Percentiles rank a stretch among this genome's conserved stretches.
Conservation (phyloP, 371 early-diverging fungal genomes). For the Apophysomyces elegans region DNA sequence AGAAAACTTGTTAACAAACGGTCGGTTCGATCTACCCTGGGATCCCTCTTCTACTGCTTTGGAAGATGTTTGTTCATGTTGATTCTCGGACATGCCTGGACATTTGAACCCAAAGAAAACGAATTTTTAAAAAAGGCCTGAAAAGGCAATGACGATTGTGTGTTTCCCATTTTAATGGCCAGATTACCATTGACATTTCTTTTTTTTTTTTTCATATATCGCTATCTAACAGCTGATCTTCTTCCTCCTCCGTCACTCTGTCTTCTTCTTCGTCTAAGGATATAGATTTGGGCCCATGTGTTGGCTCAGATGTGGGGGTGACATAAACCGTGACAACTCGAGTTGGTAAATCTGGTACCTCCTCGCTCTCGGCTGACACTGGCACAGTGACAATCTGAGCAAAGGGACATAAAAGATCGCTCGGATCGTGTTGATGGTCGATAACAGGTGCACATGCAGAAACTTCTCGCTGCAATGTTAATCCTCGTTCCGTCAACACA, state of each 20-base stretch:
- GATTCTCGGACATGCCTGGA: slow-evolving; percentile 13
- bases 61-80: slow-evolving; percentile 4
- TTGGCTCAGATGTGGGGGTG: slow-evolving; percentile 1
- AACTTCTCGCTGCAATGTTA: slow-evolving; percentile 46
- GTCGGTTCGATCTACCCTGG: slow-evolving; percentile 11
- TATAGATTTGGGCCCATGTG: not conserved
- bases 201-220: not conserved
- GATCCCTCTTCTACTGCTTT: slow-evolving; percentile 3
- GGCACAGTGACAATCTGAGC: slow-evolving; percentile 34
- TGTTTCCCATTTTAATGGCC: not conserved
- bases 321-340: slow-evolving; percentile 34
- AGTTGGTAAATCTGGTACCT: slow-evolving; percentile 34
- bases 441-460: slow-evolving; percentile 52
- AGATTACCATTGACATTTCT: slow-evolving; percentile 2
- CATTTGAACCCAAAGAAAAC: slow-evolving; percentile 2
- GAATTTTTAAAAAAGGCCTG: slow-evolving; percentile 6
- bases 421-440: slow-evolving; percentile 38
- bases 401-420: slow-evolving; percentile 54
- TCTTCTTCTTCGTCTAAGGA: not conserved
- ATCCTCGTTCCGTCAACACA: slow-evolving; percentile 46
- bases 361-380: slow-evolving; percentile 35
- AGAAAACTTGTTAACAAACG: slow-evolving; percentile 30
- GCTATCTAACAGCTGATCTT: not conserved
- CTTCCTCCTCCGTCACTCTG: not conserved
- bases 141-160: not conserved